Base-by-base conservation (phyloP, 2,329 filamentous ascomycete genomes). In the Penicillium sp. region DNA sequence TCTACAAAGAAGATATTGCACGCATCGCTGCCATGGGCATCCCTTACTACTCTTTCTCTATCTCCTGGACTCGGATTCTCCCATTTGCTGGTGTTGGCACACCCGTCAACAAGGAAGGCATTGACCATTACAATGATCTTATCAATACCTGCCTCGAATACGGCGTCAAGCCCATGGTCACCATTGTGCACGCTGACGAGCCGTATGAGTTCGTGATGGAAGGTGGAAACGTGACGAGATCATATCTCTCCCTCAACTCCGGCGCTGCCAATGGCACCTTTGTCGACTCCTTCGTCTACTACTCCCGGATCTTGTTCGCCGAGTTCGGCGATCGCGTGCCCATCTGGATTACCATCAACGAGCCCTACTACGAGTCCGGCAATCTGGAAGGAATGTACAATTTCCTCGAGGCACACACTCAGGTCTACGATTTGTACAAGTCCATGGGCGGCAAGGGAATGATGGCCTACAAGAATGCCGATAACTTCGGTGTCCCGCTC, bases 281-380 rank as follows among this genome's bases (percentile, higher is more conserved):
- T 31, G 43, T 46, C 9, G 43, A 46, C 33, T 41, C 51, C 27
- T 54, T 44, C 24, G 37, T 54, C 31, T 44, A 54, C 40, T 54
- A 54, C 51, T 40, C 39, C 22, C 22, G 39, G 10, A 33, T 44
- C 27, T 10, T 54, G 14, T 44, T 54, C 22, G 31, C 51, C 39
- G 19, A 44, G 14, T 54, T 44, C 11, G 51, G 37, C 27, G 51
- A 54, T 7, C 37, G 51, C 27, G 51, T 54, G 27, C 51, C 51
- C n/a, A 44, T 44, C 40, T 54, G 51, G 51, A 44, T 54, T 7
- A 54, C 51, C 24, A 41, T 54, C 31, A 54, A 54, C 27, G 51
- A 54, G 27, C 51, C 51, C 18, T 54, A 35, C 27, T 44, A 54
- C 27, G 43, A 46, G n/a, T 46, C 43, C n/a, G 43, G 43, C 3